phyloP scores from a whole-genome alignment of 352 stramenopile genomes.

The Phytophthora cryptogea region DNA sequence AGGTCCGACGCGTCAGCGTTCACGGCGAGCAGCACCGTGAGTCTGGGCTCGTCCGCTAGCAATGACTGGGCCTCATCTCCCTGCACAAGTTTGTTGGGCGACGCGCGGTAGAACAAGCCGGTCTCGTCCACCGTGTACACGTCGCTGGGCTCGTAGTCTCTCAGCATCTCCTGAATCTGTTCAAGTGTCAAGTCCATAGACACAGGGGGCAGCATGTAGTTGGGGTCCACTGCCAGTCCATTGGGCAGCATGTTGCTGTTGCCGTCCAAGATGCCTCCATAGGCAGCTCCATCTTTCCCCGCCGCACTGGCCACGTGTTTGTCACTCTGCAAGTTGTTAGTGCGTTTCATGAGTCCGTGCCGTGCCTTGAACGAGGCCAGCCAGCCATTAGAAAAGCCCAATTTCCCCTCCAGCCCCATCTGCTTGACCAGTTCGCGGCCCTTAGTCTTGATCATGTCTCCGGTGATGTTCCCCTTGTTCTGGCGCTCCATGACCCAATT shows the following conservation, averaged over 20 bases:
- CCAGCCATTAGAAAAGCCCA: slow-evolving; percentile 89
- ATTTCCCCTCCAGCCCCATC: slow-evolving; percentile 80
- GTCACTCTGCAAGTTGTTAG: slow-evolving; percentile 45
- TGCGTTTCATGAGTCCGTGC: slow-evolving; percentile 79
- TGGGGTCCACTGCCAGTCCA: slow-evolving; percentile 53
- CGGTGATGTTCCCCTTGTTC: slow-evolving; percentile 89
- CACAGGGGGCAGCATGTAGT: slow-evolving; percentile 80
- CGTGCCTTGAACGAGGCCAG: slow-evolving; percentile 85
- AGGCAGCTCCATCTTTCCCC: slow-evolving; percentile 31
- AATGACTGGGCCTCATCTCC: slow-evolving; percentile 78
- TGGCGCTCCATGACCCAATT: slow-evolving; percentile 91
- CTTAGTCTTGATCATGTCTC: slow-evolving; percentile 89
- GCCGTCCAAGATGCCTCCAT: slow-evolving; percentile 50
- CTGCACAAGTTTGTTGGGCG: slow-evolving; percentile 84
- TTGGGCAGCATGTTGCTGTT: slow-evolving; percentile 57
- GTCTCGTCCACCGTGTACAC: slow-evolving; percentile 90
- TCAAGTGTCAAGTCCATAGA: slow-evolving; percentile 83
- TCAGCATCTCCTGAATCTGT: slow-evolving; percentile 85
- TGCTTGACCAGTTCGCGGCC: slow-evolving; percentile 82
- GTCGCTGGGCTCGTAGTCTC: slow-evolving; percentile 82
- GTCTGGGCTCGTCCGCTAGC: slow-evolving; percentile 70
- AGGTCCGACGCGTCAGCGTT: slow-evolving; percentile 83
- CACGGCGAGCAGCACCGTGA: slow-evolving; percentile 73
- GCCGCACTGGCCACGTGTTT: slow-evolving; percentile 22
- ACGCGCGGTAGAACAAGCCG: slow-evolving; percentile 84